Percentiles rank a stretch among this genome's conserved stretches.
These are phyloP conservation scores for Casuarina cunninghamiana DNA, from an alignment of 306 rosid species.

Conservation along the genomic window DNA sequence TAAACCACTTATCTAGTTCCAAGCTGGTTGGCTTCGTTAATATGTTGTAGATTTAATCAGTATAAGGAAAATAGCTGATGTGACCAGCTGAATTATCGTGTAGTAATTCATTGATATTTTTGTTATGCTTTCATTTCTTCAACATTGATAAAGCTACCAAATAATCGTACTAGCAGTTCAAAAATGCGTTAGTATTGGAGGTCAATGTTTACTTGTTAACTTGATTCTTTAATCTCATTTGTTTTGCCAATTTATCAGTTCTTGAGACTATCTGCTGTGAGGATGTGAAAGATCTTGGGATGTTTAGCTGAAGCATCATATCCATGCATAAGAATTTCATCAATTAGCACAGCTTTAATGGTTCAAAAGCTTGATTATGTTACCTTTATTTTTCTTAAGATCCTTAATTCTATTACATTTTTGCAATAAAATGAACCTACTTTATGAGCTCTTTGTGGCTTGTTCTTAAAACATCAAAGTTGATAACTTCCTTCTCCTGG, in stretches of 20 bases:
- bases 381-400: not conserved
- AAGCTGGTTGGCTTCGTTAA: not conserved
- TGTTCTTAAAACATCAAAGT: conserved; percentile 11
- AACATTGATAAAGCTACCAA: not conserved
- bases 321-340: not conserved
- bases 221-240: not conserved
- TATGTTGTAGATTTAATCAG: not conserved
- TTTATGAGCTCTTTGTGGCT: not conserved
- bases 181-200: not conserved
- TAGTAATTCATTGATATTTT: not conserved
- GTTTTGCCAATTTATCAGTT: not conserved
- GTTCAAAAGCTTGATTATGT: not conserved
- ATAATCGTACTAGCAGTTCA: not conserved
- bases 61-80: not conserved
- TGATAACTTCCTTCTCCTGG: conserved; percentile 22
- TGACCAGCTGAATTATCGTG: not conserved
- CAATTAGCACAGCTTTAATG: not conserved
- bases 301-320: not conserved
- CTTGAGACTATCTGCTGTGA: not conserved
- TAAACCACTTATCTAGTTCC: not conserved
- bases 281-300: not conserved
- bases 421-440: conserved; percentile 9
- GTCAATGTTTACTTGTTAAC: not conserved
- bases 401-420: not conserved
- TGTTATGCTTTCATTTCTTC: not conserved